Conservation (phyloP, 371 early-diverging fungal genomes). For the Massospora cicadina region DNA sequence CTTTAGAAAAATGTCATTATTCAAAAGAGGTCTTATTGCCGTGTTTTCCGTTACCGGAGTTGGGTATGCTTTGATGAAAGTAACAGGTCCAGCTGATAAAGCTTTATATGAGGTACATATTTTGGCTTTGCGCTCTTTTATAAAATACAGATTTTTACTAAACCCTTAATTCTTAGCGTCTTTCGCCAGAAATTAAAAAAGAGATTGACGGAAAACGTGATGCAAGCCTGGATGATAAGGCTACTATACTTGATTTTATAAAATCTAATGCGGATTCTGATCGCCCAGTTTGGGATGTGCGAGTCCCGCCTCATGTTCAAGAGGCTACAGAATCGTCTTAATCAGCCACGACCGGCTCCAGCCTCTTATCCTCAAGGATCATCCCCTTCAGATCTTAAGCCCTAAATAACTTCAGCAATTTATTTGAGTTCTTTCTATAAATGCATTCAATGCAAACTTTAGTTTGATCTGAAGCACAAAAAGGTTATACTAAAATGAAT, state of each 20-base stretch:
- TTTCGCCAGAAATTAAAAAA: neutral
- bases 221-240: neutral
- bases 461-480: too few species aligned
- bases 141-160: neutral
- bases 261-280: slow-evolving; percentile 8
- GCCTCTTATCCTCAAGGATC: neutral
- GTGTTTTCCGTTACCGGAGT: neutral
- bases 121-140: neutral
- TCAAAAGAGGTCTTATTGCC: slow-evolving; percentile 3
- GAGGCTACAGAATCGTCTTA: neutral
- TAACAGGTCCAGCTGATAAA: neutral
- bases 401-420: too few species aligned
- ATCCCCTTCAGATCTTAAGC: too few species aligned
- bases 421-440: too few species aligned
- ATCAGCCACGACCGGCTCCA: neutral
- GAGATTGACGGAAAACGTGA: slow-evolving; percentile 4
- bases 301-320: slow-evolving; percentile 8
- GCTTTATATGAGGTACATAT: slow-evolving; percentile 6
- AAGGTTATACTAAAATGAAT: too few species aligned
- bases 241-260: slow-evolving; percentile 1
- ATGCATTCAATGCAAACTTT: too few species aligned
- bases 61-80: slow-evolving; percentile 6
- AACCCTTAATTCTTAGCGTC: neutral
- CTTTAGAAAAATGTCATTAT: too few species aligned
- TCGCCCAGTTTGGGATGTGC: slow-evolving; percentile 10